Percentiles rank a stretch among this genome's conserved stretches.
Evolutionary conservation across 1,139 yeast species (phyloP).

Genomic region (Tardiomyces depauwii): DNA sequence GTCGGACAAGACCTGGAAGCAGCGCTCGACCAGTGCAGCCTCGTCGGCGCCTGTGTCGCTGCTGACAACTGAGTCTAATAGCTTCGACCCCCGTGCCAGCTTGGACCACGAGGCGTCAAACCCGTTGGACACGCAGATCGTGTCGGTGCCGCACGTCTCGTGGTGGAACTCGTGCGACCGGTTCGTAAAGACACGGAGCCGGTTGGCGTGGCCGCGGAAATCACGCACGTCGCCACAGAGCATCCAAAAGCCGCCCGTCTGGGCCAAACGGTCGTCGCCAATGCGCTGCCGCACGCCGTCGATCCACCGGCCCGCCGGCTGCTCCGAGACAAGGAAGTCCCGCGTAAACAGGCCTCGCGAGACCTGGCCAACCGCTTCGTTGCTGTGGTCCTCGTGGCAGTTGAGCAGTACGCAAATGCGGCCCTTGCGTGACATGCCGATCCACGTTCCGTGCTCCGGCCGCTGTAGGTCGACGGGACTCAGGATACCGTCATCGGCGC

Average conservation of each 20-base stretch:
- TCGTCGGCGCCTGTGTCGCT: constrained; percentile 25
- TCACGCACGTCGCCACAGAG: constrained; percentile 50
- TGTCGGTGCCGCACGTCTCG: constrained; percentile 10
- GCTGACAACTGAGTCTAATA: constrained; percentile 32
- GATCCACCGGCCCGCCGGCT: constrained; percentile 37
- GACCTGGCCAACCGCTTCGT: constrained; percentile 27
- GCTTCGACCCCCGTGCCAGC: constrained; percentile 39
- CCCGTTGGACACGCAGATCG: constrained; percentile 57
- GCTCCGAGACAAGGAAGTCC: constrained; percentile 36
- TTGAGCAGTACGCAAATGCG: constrained; percentile 68
- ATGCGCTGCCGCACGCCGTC: constrained; percentile 8
- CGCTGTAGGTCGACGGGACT: constrained; percentile 72
- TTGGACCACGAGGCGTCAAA: constrained; percentile 64
- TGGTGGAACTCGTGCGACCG: constrained; percentile 1
- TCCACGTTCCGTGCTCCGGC: constrained; percentile 83
- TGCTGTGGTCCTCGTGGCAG: constrained; percentile 36
- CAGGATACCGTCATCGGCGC: constrained; percentile 32
- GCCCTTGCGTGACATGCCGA: constrained; percentile 57
- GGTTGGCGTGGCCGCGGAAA: constrained; percentile 26
- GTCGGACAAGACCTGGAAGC: constrained; percentile 45
- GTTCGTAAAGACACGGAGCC: constrained; percentile 10
- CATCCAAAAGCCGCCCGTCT: constrained; percentile 77
- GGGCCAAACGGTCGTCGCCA: constrained; percentile 22
- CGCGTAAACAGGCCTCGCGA: constrained; percentile 70
- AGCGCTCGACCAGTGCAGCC: constrained; percentile 35